Percentiles rank a stretch among this genome's conserved stretches.
These are phyloP conservation scores for Sodiomyces alkalinus DNA, from an alignment of 2,329 filamentous ascomycete genomes.

Conservation along the genomic window DNA sequence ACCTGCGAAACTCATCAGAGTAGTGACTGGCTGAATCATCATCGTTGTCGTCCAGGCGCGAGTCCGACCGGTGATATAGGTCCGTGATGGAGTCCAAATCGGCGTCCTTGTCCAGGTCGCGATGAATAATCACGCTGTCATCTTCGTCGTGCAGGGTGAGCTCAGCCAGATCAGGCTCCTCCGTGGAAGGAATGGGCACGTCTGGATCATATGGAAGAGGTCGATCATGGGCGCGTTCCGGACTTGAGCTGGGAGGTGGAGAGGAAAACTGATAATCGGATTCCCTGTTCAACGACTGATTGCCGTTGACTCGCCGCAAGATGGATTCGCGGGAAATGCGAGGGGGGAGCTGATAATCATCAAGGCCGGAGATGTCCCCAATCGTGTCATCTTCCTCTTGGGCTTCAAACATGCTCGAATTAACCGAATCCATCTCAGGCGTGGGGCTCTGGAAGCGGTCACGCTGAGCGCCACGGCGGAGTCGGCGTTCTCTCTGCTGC, in stretches of 20 bases:
- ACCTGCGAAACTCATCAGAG: conserved; percentile 20
- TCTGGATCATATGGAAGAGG: conserved; percentile 63
- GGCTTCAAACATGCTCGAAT: conserved; percentile 14
- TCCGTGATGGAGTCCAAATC: conserved; percentile 56
- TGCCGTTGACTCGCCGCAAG: conserved; percentile 68
- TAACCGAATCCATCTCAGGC: conserved; percentile 20
- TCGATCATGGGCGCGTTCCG: conserved; percentile 31
- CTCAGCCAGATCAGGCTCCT: conserved; percentile 38
- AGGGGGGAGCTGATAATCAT: conserved; percentile 52
- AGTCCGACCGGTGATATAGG: conserved; percentile 41
- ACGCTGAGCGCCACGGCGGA: conserved; percentile 44
- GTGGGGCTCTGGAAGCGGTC: conserved; percentile 31
- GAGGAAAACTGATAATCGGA: conserved; percentile 52
- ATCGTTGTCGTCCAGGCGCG: conserved; percentile 28
- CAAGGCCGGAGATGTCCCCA: conserved; percentile 42
- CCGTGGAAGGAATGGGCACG: conserved; percentile 75
- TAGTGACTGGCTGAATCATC: conserved; percentile 43
- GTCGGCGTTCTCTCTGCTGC: conserved; percentile 52
- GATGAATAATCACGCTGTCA: conserved; percentile 51
- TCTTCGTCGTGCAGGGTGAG: conserved; percentile 34
- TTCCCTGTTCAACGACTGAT: conserved; percentile 33
- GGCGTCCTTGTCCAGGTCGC: conserved; percentile 43
- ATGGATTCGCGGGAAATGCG: conserved; percentile 91
- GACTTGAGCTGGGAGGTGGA: conserved; percentile 39
- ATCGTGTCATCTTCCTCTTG: conserved; percentile 44